Percentiles rank a stretch among this genome's conserved stretches.
Evolutionary conservation across 1,284 basidiomycete species (phyloP).

Genomic region (Gomphus bonarii): DNA sequence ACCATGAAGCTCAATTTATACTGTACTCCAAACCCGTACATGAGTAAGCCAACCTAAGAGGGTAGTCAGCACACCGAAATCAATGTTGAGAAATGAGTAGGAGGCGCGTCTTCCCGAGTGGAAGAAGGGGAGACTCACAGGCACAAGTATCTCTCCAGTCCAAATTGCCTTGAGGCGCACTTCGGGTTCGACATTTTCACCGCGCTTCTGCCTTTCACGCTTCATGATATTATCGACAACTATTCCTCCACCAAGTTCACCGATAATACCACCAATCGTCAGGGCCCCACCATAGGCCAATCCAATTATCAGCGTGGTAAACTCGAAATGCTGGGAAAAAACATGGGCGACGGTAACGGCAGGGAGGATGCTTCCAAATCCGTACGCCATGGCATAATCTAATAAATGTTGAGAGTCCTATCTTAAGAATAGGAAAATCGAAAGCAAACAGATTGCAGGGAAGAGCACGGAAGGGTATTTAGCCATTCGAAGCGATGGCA

Average conservation of each 20-base stretch:
- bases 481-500: slow-evolving; percentile 9
- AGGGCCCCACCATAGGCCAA: slow-evolving; percentile 7
- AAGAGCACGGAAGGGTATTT: slow-evolving; percentile 7
- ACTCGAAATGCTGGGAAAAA: slow-evolving; percentile 4
- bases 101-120: neutral
- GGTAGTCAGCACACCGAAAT: neutral
- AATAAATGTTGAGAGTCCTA: neutral
- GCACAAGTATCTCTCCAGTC: slow-evolving; percentile 7
- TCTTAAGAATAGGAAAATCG: neutral
- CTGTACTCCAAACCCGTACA: slow-evolving; percentile 8
- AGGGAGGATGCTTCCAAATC: slow-evolving; percentile 10
- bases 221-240: slow-evolving; percentile 3
- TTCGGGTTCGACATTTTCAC: slow-evolving; percentile 2
- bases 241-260: slow-evolving; percentile 6
- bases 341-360: slow-evolving; percentile 7
- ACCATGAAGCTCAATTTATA: slow-evolving; percentile 6
- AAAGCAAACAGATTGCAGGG: slow-evolving; percentile 5
- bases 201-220: neutral
- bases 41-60: neutral
- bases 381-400: slow-evolving; percentile 9
- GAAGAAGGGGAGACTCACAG: neutral
- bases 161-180: slow-evolving; percentile 7
- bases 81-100: neutral
- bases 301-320: slow-evolving; percentile 4
- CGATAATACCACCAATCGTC: slow-evolving; percentile 5